Evolutionary conservation across 495 filamentous ascomycete genomes (phyloP).

Genomic region (Neurospora tetrasperma): DNA sequence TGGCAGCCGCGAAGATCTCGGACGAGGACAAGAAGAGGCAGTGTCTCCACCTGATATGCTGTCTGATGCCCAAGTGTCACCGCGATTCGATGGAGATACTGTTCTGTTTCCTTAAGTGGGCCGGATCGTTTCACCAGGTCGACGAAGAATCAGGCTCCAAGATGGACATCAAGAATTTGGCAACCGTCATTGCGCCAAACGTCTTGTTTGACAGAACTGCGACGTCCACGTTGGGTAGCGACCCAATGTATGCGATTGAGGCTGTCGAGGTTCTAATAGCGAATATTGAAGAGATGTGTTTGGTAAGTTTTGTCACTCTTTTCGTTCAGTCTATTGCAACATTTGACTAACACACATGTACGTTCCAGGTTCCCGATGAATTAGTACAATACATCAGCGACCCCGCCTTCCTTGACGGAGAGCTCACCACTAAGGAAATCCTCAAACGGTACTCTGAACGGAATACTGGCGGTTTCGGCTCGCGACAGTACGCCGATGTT

Average conservation of each 20-base stretch:
- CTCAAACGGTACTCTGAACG: conserved; percentile 80
- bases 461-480: conserved; percentile 41
- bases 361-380: conserved; percentile 76
- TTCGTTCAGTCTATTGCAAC: neutral
- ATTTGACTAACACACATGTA: conserved; percentile 13
- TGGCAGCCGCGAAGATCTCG: conserved; percentile 79
- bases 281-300: conserved; percentile 91
- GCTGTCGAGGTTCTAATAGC: conserved; percentile 82
- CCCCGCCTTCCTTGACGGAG: conserved; percentile 66
- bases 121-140: conserved; percentile 89
- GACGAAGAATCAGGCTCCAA: conserved; percentile 89
- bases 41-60: conserved; percentile 85
- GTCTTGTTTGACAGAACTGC: conserved; percentile 70
- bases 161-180: conserved; percentile 98
- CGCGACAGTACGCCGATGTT: conserved; percentile 47
- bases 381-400: conserved; percentile 78
- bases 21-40: conserved; percentile 75
- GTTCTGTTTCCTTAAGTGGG: conserved; percentile 96
- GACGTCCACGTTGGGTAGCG: conserved; percentile 56
- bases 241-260: conserved; percentile 85
- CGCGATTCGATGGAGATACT: conserved; percentile 92
- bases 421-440: conserved; percentile 95
- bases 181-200: conserved; percentile 97
- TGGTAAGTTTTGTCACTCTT: conserved; percentile 50
- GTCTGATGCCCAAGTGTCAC: conserved; percentile 83